Evolutionary conservation across 2,329 filamentous ascomycete species (phyloP), one percentile per base, ranked within the genome.

Genomic region (Hymenoscyphus occultus): DNA sequence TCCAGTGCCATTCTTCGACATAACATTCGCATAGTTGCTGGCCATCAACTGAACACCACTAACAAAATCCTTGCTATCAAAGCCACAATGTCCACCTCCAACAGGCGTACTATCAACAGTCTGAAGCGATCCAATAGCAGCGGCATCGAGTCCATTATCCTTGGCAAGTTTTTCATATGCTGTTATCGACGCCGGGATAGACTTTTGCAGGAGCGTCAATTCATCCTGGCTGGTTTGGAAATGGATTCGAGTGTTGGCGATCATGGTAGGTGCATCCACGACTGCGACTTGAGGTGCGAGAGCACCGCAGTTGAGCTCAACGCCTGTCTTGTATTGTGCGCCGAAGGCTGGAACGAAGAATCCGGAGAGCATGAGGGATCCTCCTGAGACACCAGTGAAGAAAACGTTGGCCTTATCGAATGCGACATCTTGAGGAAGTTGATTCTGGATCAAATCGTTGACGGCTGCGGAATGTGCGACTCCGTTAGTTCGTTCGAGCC

Each of bases 51-150:
- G 84, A 39, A 86, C 81, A 12, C 84, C 84, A n/a, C 77, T 80
- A 10, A 81, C 80, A 68, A 86, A 87, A 10, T 75, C 81, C 70
- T 81, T 68, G 13, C 77, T 81, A 71, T 87, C 84, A 65, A 87
- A 87, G 61, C 79, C 83, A 76, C 84, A 87, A 73, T 87, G 84
- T 0, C 84, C 84, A 0, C 84, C 84, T 45, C 83, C 84, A 28
- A 78, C 75, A 2, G 84, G 84, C 3, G 80, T 79, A 68, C 84
- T 85, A 68, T 87, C 82, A 1, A 84, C 83, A 0, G 84, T 87
- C 77, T 86, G 83, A 63, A 85, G 72, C 2, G 77, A 74, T 39
- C 81, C 83, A 69, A 86, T 77, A 69, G 83, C 76, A 39, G 71
- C 73, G 0, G 77, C 71, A 51, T 69, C 74, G 40, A 86, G 64